Evolutionary conservation across 495 filamentous ascomycete species (phyloP), one percentile per base, ranked within the genome.

Genomic region (Xylaria flabelliformis): DNA sequence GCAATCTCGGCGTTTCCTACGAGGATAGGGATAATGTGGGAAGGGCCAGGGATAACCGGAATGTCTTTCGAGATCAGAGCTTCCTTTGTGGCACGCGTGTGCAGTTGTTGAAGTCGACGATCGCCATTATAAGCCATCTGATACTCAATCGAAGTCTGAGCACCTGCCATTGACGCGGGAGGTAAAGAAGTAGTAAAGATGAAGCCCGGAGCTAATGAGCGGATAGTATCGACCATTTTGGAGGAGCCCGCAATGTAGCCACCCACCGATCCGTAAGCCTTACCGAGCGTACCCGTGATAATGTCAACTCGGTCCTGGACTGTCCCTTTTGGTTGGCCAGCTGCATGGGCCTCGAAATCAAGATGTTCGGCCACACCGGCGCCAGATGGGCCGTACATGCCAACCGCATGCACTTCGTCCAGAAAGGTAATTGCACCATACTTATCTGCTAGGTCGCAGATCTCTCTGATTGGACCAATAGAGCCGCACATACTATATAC

Each of bases 401-500:
- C 48, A 8, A 51, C 48, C 6, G 48, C 48, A 24, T 51, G 48
- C 19, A 51, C 48, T 9, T 51, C 48, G 6, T 51, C 48, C 0
- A 51, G n/a, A 8, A 51, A 51, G 19, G 48, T 51, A 51, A 51
- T 51, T 51, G 48, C 48, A 21, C 48, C 48, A 12, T 51, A 51
- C 48, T 51, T 51, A 0, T 51, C 48, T 24, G 48, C 48, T n/a
- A 51, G 48, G 48, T 51, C 48, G 48, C 48, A 51, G n/a, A 51
- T 51, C 48, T 51, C 48, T 51, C 48, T 51, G 10, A 51, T 51
- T 7, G 48, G 48, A 24, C 48, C 48, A 12, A 51, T 51, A 24
- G 48, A 51, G 48, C 48, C 48, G n/a, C 48, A 51, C 48, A 51
- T 51, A 51, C 48, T 51, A 51, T 51, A 51, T 51, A 51, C 48